Conservation (phyloP, 192 early-diverging fungal genomes). For the Endogone sp. region DNA sequence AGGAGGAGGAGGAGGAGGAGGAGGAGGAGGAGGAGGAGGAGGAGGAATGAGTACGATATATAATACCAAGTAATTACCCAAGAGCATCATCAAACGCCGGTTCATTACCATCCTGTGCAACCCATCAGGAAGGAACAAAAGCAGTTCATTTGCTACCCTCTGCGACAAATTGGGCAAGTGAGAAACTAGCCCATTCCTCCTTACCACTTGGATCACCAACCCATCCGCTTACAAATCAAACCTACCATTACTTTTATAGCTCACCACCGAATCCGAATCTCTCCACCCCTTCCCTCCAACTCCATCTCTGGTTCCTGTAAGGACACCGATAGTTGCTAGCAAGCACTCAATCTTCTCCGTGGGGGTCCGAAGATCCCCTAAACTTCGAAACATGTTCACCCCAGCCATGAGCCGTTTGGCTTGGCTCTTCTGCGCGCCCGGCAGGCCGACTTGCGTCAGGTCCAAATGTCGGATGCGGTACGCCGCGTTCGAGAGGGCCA, state of each 20-base stretch:
- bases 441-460: conserved; percentile 42
- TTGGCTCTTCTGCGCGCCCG: conserved; percentile 22
- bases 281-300: background rate
- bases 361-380: conserved; percentile 42
- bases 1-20: background rate
- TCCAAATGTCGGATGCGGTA: conserved; percentile 31
- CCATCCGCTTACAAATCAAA: too few relatives aligned
- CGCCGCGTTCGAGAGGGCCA: conserved; percentile 29
- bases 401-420: conserved; percentile 27
- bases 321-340: conserved; percentile 23
- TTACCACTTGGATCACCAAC: too few relatives aligned
- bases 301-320: conserved; percentile 5
- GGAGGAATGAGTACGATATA: too few relatives aligned
- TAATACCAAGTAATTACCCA: too few relatives aligned
- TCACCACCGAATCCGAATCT: background rate
- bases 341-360: conserved; percentile 43
- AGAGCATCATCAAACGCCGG: too few relatives aligned
- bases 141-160: background rate
- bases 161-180: too few relatives aligned
- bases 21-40: background rate
- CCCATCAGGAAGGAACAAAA: background rate
- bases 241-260: background rate
- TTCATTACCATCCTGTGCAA: too few relatives aligned
- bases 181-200: too few relatives aligned
- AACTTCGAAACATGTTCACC: conserved; percentile 35